Percentiles rank a stretch among this genome's conserved stretches.
phyloP scores from a whole-genome alignment of 176 grass and related monocot genomes.

The Ananas comosus region DNA sequence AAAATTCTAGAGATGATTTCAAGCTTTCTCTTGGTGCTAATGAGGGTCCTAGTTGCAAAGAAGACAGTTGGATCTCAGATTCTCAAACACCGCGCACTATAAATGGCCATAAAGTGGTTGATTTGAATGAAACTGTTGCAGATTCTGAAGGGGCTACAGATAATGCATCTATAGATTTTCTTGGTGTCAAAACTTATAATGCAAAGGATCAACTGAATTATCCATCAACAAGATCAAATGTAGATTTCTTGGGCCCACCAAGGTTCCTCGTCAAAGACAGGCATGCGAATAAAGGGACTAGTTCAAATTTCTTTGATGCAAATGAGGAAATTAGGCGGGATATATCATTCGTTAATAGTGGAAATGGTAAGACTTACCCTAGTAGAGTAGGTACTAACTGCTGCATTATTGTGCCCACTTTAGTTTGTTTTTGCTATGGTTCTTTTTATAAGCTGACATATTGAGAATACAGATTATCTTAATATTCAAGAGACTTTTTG shows the following conservation, averaged over 20 bases:
- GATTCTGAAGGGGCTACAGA: conserved; percentile 20
- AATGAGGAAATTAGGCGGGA: conserved; percentile 13
- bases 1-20: not conserved
- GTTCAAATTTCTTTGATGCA: conserved; percentile 25
- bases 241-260: conserved; percentile 24
- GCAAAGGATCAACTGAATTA: conserved; percentile 12
- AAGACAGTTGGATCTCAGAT: not conserved
- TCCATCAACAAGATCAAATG: conserved; percentile 23
- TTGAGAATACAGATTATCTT: not conserved
- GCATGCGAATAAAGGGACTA: conserved; percentile 14
- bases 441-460: not conserved
- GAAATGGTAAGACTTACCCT: conserved; percentile 31
- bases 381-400: conserved; percentile 2
- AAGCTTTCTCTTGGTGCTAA: not conserved
- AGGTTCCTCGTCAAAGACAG: conserved; percentile 17
- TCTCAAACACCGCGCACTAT: not conserved
- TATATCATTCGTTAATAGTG: conserved; percentile 28
- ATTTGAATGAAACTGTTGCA: conserved; percentile 10
- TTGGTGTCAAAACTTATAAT: conserved; percentile 17
- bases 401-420: conserved; percentile 1
- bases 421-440: not conserved
- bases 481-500: not conserved
- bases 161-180: conserved; percentile 24
- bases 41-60: not conserved
- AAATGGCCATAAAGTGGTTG: not conserved